Evolutionary conservation across 1,284 basidiomycete genomes (phyloP).

Genomic region (Wallemia ichthyophaga): DNA sequence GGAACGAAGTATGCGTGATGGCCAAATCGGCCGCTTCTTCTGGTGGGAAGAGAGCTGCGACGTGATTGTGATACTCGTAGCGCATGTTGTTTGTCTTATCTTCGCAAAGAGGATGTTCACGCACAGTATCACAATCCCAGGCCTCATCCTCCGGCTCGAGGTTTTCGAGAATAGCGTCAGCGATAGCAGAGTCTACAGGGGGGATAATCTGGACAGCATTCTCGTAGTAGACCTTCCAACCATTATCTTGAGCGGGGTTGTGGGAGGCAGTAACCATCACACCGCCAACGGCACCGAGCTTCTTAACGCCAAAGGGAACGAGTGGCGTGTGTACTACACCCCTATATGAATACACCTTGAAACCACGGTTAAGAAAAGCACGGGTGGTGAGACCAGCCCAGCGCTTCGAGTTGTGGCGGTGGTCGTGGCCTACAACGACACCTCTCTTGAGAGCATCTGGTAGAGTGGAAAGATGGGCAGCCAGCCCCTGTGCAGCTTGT

Average conservation of each 20-base stretch:
- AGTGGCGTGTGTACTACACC: conserved; percentile 34
- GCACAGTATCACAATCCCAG: conserved; percentile 19
- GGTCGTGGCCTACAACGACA: conserved; percentile 50
- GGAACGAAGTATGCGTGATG: conserved; percentile 1
- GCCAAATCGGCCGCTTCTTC: neutral
- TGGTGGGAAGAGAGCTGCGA: neutral
- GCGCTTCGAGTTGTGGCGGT: conserved; percentile 38
- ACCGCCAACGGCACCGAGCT: conserved; percentile 36
- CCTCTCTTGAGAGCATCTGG: conserved; percentile 26
- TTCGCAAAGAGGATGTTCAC: conserved; percentile 20
- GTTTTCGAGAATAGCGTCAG: conserved; percentile 29
- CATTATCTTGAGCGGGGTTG: conserved; percentile 64
- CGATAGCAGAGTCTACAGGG: conserved; percentile 46
- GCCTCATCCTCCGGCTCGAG: conserved; percentile 22
- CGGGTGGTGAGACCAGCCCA: conserved; percentile 45
- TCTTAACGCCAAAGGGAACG: conserved; percentile 42
- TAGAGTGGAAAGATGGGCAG: conserved; percentile 30
- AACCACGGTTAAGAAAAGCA: conserved; percentile 29
- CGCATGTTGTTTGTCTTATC: conserved; percentile 28
- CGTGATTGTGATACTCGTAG: conserved; percentile 1
- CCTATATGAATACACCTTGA: conserved; percentile 36
- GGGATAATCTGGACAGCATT: conserved; percentile 30
- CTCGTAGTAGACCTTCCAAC: conserved; percentile 31
- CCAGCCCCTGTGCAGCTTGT: conserved; percentile 38
- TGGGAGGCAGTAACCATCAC: conserved; percentile 77